phyloP scores from a whole-genome alignment of 164 flowering plant species.

The Taxillus chinensis region DNA sequence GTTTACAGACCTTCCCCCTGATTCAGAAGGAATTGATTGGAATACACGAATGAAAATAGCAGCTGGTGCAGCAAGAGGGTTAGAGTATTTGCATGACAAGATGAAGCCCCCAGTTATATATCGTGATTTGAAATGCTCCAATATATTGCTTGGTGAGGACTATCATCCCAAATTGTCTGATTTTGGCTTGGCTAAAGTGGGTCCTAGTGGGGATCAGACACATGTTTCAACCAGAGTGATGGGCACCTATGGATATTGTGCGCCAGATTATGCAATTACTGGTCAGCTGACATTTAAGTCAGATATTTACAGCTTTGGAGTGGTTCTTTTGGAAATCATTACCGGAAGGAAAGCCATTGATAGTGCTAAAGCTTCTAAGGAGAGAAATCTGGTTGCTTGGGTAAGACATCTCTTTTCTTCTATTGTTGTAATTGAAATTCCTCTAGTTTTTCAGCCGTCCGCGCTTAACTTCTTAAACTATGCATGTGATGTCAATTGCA shows the following conservation, averaged over 20 bases:
- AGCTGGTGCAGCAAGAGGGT: constrained; percentile 76
- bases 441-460: too few relatives aligned
- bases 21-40: constrained; percentile 60
- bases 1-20: constrained; percentile 37
- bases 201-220: constrained; percentile 72
- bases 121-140: constrained; percentile 86
- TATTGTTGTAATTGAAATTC: background rate
- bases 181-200: constrained; percentile 89
- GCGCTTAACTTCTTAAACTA: too few relatives aligned
- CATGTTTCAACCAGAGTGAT: constrained; percentile 88
- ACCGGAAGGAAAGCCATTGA: constrained; percentile 87
- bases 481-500: too few relatives aligned
- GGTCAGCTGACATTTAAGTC: constrained; percentile 81
- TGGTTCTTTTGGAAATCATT: constrained; percentile 76
- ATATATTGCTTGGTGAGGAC: constrained; percentile 76
- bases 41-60: constrained; percentile 75
- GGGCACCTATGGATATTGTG: constrained; percentile 93
- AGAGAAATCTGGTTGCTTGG: constrained; percentile 78
- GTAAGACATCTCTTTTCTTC: constrained; percentile 27
- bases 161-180: constrained; percentile 75
- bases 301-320: constrained; percentile 86
- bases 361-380: constrained; percentile 28
- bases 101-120: constrained; percentile 78
- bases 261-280: constrained; percentile 90
- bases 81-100: constrained; percentile 68